Percentiles rank a stretch among this genome's conserved stretches.
Conservation (phyloP, 495 filamentous ascomycete species). For the Aspergillus ostianus region DNA sequence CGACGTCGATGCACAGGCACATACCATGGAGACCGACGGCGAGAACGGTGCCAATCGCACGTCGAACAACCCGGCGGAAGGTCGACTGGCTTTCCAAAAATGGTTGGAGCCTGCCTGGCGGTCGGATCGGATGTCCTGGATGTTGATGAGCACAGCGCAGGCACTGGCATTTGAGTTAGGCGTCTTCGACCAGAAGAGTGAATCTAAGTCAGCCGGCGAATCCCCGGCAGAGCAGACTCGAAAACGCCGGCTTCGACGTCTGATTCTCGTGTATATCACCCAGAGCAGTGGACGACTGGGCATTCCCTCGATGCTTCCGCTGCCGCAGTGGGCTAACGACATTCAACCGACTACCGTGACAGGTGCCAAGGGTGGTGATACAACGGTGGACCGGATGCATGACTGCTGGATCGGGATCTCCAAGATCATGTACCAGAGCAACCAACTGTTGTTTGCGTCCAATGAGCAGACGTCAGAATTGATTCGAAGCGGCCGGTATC, state of each 20-base stretch:
- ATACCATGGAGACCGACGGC: constrained; percentile 35
- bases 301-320: constrained; percentile 89
- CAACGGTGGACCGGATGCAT: constrained; percentile 59
- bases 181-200: constrained; percentile 84
- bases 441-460: constrained; percentile 79
- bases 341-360: constrained; percentile 32
- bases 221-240: constrained; percentile 63
- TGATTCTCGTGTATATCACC: constrained; percentile 85
- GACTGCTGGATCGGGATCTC: constrained; percentile 91
- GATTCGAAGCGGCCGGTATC: constrained; percentile 81
- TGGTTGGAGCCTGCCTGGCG: constrained; percentile 97
- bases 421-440: constrained; percentile 82
- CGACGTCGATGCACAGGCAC: constrained; percentile 45
- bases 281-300: constrained; percentile 90
- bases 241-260: constrained; percentile 75
- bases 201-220: constrained; percentile 47
- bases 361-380: constrained; percentile 27
- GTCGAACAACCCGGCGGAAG: constrained; percentile 53
- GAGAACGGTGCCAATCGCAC: constrained; percentile 28
- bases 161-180: constrained; percentile 90
- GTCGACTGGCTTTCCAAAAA: constrained; percentile 71
- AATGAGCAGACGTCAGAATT: constrained; percentile 80
- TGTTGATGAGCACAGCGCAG: constrained; percentile 88
- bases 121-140: constrained; percentile 98
- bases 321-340: constrained; percentile 53